A percentile compares a stretch with the other conserved stretches of the same genome.
These are phyloP conservation scores for Lasiodiplodia theobromae DNA, from an alignment of 2,329 filamentous ascomycete species.

Conservation along the genomic window DNA sequence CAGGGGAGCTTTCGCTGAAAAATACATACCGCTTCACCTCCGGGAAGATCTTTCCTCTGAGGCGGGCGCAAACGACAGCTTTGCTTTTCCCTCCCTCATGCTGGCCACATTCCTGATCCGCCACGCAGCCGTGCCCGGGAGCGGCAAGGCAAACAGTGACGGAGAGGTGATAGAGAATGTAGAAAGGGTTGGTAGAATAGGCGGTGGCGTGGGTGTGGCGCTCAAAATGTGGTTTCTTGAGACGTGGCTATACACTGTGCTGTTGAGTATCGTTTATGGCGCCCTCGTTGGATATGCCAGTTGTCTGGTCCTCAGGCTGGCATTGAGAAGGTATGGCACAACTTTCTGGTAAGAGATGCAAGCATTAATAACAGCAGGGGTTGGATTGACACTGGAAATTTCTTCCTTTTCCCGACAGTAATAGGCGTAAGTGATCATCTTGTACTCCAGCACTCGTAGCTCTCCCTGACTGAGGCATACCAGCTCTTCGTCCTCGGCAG, in stretches of 20 bases:
- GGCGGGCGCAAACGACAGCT: conserved; percentile 68
- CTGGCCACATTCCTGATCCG: conserved; percentile 64
- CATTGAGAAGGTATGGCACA: conserved; percentile 44
- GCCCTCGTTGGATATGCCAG: conserved; percentile 58
- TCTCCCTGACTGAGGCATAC: background rate
- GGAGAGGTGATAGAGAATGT: conserved; percentile 45
- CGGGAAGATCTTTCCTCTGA: conserved; percentile 69
- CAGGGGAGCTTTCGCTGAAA: conserved; percentile 69
- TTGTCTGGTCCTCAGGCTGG: conserved; percentile 55
- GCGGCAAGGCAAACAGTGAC: conserved; percentile 57
- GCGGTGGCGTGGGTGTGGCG: conserved; percentile 56
- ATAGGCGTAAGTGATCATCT: background rate
- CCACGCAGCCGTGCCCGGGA: conserved; percentile 52
- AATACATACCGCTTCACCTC: conserved; percentile 64
- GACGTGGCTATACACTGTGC: conserved; percentile 66
- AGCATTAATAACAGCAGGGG: background rate
- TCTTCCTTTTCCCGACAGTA: background rate
- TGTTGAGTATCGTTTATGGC: conserved; percentile 62
- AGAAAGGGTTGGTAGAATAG: background rate
- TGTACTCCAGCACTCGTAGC: too few species aligned
- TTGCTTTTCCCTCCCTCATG: conserved; percentile 69
- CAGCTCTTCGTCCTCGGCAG: conserved; percentile 66
- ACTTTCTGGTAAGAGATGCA: too few species aligned
- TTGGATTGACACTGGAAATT: background rate
- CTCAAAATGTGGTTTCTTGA: conserved; percentile 66